A percentile compares a stretch with the other conserved stretches of the same genome.
Evolutionary conservation across 805 yeast species (phyloP).

Genomic region (Pichia phayaonensis): DNA sequence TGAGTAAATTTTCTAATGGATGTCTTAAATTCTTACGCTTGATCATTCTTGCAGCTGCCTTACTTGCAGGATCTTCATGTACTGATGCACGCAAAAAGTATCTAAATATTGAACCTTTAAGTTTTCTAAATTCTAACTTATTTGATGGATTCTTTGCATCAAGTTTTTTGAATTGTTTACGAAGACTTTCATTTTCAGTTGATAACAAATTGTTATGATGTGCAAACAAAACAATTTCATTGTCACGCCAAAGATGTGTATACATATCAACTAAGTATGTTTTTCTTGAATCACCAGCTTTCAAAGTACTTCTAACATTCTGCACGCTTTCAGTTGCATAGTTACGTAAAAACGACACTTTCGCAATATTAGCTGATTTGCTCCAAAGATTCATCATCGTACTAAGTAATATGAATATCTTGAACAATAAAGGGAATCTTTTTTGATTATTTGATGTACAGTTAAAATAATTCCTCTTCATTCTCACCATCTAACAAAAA

Average conservation of each 20-base stretch:
- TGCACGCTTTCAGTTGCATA: slow-evolving; percentile 7
- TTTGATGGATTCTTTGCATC: slow-evolving; percentile 39
- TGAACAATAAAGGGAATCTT: no score
- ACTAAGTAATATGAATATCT: neutral
- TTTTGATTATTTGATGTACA: neutral
- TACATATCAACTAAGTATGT: slow-evolving; percentile 80
- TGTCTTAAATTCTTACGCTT: slow-evolving; percentile 42
- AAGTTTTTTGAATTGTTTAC: slow-evolving; percentile 52
- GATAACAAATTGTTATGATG: slow-evolving; percentile 81
- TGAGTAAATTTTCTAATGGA: slow-evolving; percentile 62
- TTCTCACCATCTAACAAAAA: neutral
- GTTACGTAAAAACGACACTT: neutral
- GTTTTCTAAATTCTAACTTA: slow-evolving; percentile 42
- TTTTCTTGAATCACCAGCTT: slow-evolving; percentile 67
- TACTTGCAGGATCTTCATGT: slow-evolving; percentile 67
- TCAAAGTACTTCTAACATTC: slow-evolving; percentile 33
- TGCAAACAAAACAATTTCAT: slow-evolving; percentile 64
- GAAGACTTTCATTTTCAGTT: slow-evolving; percentile 54
- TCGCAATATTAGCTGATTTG: neutral
- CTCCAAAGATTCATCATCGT: slow-evolving; percentile 6
- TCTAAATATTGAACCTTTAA: slow-evolving; percentile 62
- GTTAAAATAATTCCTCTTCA: neutral
- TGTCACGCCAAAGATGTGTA: slow-evolving; percentile 56
- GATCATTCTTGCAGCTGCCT: slow-evolving; percentile 34
- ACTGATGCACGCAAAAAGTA: slow-evolving; percentile 68